phyloP scores from a whole-genome alignment of 1,139 yeast genomes.

The Kurtzmaniella quercitrusa region DNA sequence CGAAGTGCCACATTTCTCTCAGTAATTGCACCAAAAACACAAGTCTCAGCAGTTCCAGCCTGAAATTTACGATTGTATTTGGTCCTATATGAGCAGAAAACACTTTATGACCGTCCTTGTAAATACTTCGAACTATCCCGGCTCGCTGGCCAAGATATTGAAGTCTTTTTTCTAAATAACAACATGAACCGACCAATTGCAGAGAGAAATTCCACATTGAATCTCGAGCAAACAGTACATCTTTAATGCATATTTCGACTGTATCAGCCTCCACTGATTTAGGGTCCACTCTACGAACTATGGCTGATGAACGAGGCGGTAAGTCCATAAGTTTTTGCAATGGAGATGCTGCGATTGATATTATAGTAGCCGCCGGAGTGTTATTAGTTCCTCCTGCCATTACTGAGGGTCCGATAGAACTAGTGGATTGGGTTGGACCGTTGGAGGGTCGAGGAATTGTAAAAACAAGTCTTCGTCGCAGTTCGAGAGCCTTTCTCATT shows the following conservation, averaged over 20 bases:
- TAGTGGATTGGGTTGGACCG: background rate
- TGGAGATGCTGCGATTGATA: conserved; percentile 63
- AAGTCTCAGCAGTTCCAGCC: conserved; percentile 87
- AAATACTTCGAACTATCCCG: conserved; percentile 63
- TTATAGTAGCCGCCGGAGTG: conserved; percentile 9
- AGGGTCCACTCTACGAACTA: conserved; percentile 37
- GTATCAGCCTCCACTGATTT: conserved; percentile 67
- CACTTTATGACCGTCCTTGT: conserved; percentile 64
- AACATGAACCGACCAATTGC: conserved; percentile 56
- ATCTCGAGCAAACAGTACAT: conserved; percentile 78
- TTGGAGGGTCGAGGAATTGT: background rate
- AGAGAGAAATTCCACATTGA: conserved; percentile 90
- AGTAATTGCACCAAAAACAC: conserved; percentile 85
- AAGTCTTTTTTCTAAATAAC: conserved; percentile 63
- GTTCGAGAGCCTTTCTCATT: background rate
- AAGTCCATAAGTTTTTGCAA: conserved; percentile 61
- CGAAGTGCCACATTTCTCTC: conserved; percentile 97
- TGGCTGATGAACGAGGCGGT: conserved; percentile 62
- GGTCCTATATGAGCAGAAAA: conserved; percentile 66
- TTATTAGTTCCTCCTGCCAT: conserved; percentile 16
- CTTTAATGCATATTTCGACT: conserved; percentile 78
- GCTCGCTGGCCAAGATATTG: conserved; percentile 56
- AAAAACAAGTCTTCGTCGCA: background rate
- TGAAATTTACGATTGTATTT: conserved; percentile 73
- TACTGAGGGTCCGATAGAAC: background rate